Percentiles rank a stretch among this genome's conserved stretches.
phyloP scores from a whole-genome alignment of 2,329 filamentous ascomycete genomes.

The Beauveria sp. region DNA sequence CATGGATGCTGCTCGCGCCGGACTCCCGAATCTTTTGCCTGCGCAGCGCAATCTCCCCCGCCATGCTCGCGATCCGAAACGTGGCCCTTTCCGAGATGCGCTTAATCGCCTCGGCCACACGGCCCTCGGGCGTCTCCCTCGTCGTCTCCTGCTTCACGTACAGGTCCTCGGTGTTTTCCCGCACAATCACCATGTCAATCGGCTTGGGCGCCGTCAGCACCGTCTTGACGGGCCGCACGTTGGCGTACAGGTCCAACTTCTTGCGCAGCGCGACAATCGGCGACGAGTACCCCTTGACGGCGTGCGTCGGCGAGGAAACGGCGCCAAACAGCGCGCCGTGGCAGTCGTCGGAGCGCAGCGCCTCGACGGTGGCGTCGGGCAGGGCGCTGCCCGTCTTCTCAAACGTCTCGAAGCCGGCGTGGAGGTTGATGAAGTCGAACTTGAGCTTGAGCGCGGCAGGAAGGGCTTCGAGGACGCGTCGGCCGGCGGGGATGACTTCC shows the following conservation, averaged over 20 bases:
- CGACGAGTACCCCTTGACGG: conserved; percentile 91
- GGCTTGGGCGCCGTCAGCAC: conserved; percentile 55
- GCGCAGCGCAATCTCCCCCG: conserved; percentile 86
- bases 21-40: conserved; percentile 70
- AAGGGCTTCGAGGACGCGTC: conserved; percentile 85
- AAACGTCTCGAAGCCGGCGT: conserved; percentile 91
- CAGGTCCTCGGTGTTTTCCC: conserved; percentile 97
- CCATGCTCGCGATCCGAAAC: conserved; percentile 82
- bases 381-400: conserved; percentile 81
- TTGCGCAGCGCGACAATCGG: conserved; percentile 97
- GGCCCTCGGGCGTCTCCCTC: conserved; percentile 61
- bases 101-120: conserved; percentile 96
- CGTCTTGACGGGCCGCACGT: conserved; percentile 92
- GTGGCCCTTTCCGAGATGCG: conserved; percentile 84
- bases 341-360: conserved; percentile 74
- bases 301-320: conserved; percentile 82
- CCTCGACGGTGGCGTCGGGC: conserved; percentile 82
- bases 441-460: conserved; percentile 84
- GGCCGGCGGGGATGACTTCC: conserved; percentile 94
- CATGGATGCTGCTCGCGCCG: conserved; percentile 45
- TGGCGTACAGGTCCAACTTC: conserved; percentile 89
- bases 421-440: conserved; percentile 89
- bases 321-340: conserved; percentile 95
- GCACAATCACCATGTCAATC: conserved; percentile 95
- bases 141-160: conserved; percentile 97